Conservation (phyloP, 495 filamentous ascomycete species). For the Cenococcum geophilum region DNA sequence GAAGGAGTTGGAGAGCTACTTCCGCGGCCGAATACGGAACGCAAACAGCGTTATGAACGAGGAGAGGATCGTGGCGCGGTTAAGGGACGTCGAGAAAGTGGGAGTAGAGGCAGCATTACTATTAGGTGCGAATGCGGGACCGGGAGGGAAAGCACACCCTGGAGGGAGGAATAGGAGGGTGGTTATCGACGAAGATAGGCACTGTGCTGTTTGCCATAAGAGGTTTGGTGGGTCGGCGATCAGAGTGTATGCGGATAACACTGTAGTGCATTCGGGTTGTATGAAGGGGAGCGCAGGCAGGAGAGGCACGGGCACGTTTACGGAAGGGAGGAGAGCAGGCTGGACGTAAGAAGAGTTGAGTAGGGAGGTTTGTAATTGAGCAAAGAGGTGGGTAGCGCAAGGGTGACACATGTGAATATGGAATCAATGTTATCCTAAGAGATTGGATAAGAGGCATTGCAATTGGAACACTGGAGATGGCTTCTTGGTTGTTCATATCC, state of each 20-base stretch:
- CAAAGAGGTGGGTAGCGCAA: not conserved
- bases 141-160: too few species aligned
- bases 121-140: conserved; percentile 57
- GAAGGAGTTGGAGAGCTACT: conserved; percentile 79
- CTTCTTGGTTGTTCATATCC: too few species aligned
- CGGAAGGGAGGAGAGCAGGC: conserved; percentile 1
- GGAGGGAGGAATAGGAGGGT: conserved; percentile 44
- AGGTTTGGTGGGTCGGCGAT: conserved; percentile 85
- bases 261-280: conserved; percentile 41
- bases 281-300: conserved; percentile 31
- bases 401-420: not conserved
- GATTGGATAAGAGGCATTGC: not conserved
- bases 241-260: conserved; percentile 61
- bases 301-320: too few species aligned
- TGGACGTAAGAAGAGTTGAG: conserved; percentile 1
- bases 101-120: conserved; percentile 63
- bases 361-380: not conserved
- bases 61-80: conserved; percentile 62
- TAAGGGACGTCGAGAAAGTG: conserved; percentile 68
- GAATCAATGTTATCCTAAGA: not conserved
- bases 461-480: too few species aligned
- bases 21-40: conserved; percentile 82
- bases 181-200: conserved; percentile 74
- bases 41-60: conserved; percentile 76
- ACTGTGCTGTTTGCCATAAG: conserved; percentile 90